Percentiles rank a stretch among this genome's conserved stretches.
These are phyloP conservation scores for Psilocybe sp. DNA, from an alignment of 768 basidiomycete species.

Conservation along the genomic window DNA sequence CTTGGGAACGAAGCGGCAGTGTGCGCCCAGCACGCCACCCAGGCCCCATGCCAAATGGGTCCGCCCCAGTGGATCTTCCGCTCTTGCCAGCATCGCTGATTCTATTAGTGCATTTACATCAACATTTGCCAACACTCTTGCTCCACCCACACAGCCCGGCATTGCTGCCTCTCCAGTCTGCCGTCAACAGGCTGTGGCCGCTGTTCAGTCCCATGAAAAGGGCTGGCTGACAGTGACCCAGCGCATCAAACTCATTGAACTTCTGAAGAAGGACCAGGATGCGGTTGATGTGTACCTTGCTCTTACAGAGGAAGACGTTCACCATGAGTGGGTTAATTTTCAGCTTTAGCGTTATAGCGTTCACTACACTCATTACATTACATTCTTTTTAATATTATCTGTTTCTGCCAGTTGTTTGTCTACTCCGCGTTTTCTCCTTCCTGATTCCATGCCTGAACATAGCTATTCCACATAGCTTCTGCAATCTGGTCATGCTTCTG, in stretches of 20 bases:
- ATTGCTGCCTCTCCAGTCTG: constrained; percentile 8
- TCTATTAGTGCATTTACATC: background rate
- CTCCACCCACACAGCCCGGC: background rate
- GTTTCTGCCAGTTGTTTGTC: no score
- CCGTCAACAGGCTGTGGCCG: constrained; percentile 1
- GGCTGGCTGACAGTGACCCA: constrained; percentile 1
- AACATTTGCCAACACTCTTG: background rate
- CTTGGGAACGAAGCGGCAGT: background rate
- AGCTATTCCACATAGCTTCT: constrained; percentile 17
- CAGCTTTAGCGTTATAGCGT: constrained; percentile 1
- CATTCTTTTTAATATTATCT: constrained; percentile 1
- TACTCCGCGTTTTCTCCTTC: no score
- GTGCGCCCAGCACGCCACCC: background rate
- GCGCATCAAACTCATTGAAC: constrained; percentile 2
- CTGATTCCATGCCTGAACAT: constrained; percentile 4
- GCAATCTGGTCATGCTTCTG: constrained; percentile 15
- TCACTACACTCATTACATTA: constrained; percentile 2
- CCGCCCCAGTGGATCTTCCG: background rate
- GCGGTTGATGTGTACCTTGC: constrained; percentile 8
- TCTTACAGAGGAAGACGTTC: background rate
- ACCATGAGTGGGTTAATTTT: constrained; percentile 5
- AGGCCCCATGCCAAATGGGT: background rate
- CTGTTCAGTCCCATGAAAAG: background rate
- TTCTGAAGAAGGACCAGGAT: constrained; percentile 1
- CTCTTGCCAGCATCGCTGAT: background rate